Evolutionary conservation across 2,329 filamentous ascomycete species (phyloP), one percentile per base, ranked within the genome.

Genomic region (Sclerotiophoma versabilis): DNA sequence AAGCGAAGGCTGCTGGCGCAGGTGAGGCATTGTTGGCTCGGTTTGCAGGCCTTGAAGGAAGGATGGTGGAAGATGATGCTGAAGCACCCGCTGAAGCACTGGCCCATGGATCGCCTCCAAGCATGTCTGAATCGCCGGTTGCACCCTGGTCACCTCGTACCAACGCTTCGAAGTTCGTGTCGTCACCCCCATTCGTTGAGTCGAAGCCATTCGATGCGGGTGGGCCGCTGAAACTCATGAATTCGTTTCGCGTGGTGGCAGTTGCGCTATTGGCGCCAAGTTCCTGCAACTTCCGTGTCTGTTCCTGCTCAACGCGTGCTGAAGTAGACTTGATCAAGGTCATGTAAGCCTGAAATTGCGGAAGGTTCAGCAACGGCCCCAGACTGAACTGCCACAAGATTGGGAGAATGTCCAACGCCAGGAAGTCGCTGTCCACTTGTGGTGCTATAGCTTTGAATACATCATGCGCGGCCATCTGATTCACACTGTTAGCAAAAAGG

Each of bases 311-410:
- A 27, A 99, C 90, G 50, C 87, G 87, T 15, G 83, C 79, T 0
- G 92, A 96, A 4, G 97, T 78, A 0, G 79, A 83, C 72, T 91
- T 96, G 75, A 98, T 96, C 38, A 96, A 81, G 4, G 86, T 80
- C 92, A 98, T 97, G 73, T 96, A 98, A 0, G 84, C 80, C 70
- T 92, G 89, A 70, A 99, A 99, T 72, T 82, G 93, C 55, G 88
- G 83, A 7, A 98, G 81, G 66, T 96, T 89, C 5, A 99, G 84
- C 25, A 99, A 79, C 0, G 95, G 95, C 0, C 95, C 95, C 3
- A 99, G 80, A 68, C 89, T 92, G 85, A 98, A 97, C 61, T 78
- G 85, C 95, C 95, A 99, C 1, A 99, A 79, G 9, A 96, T 85
- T 0, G 95, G 95, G 10, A 99, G 79, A 14, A 96, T 87, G 50